These are phyloP conservation scores for Kwoniella dejecticola DNA, from an alignment of 768 basidiomycete genomes.

Conservation along the genomic window DNA sequence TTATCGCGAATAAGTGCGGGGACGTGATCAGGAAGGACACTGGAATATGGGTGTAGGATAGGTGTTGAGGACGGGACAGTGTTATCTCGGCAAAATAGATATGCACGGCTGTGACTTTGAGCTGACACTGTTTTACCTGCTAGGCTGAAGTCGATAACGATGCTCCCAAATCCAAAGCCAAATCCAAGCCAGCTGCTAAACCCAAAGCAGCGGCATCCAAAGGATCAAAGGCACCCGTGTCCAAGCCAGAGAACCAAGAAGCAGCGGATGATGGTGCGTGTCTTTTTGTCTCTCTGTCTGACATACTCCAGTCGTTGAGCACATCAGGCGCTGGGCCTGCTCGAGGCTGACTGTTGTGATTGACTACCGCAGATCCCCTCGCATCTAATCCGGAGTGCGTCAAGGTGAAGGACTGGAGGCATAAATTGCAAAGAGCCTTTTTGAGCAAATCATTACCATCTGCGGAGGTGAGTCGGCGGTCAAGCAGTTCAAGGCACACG, in stretches of 20 bases:
- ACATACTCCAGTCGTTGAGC: no score
- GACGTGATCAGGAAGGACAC: no score
- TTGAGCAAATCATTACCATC: conserved; percentile 66
- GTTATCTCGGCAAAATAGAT: no score
- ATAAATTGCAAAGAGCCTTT: conserved; percentile 86
- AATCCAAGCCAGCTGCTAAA: conserved; percentile 68
- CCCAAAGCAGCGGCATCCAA: conserved; percentile 57
- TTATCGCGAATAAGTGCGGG: not conserved
- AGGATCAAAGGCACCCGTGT: conserved; percentile 13
- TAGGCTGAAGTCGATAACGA: conserved; percentile 64
- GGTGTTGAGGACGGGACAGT: not conserved
- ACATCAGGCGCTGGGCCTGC: no score
- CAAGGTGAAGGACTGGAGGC: conserved; percentile 87
- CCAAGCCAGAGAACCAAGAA: conserved; percentile 63
- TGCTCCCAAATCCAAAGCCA: conserved; percentile 62
- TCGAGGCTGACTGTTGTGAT: no score
- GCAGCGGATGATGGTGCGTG: conserved; percentile 64
- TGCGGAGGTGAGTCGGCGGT: conserved; percentile 62
- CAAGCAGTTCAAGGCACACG: no score
- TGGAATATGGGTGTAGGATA: no score
- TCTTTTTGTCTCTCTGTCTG: not conserved
- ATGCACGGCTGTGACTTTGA: not conserved
- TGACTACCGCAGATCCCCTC: conserved; percentile 56
- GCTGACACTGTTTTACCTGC: not conserved
- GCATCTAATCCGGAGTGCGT: conserved; percentile 65